Conservation (phyloP, 2,329 filamentous ascomycete genomes). For the Hypoxylon sp. region DNA sequence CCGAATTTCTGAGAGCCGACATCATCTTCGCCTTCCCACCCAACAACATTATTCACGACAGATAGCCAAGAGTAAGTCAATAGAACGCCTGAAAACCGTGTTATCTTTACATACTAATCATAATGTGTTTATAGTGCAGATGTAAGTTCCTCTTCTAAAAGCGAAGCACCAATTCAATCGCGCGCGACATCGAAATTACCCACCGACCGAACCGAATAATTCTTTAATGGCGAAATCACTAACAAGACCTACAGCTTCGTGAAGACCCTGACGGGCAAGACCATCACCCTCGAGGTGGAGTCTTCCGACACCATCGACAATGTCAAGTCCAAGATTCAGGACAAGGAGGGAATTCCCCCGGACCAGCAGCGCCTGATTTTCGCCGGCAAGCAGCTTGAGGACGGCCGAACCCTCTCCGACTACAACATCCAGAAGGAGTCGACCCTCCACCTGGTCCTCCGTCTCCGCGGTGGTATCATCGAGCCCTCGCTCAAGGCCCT, state of each 20-base stretch:
- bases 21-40: slow-evolving; percentile 57
- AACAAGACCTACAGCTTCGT: slow-evolving; percentile 80
- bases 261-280: slow-evolving; percentile 99
- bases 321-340: slow-evolving; percentile 99
- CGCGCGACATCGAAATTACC: slow-evolving; percentile 39
- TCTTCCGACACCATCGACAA: slow-evolving; percentile 85
- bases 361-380: slow-evolving; percentile 99
- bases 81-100: slow-evolving; percentile 6
- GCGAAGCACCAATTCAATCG: slow-evolving; percentile 48
- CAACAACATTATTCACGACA: slow-evolving; percentile 58
- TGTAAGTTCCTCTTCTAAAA: slow-evolving; percentile 69
- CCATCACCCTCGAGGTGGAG: slow-evolving; percentile 59
- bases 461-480: slow-evolving; percentile 99
- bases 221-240: slow-evolving; percentile 41
- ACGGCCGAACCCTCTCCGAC: slow-evolving; percentile 94
- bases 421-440: slow-evolving; percentile 99
- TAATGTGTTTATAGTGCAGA: slow-evolving; percentile 76
- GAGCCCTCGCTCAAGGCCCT: slow-evolving; percentile 99
- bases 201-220: slow-evolving; percentile 43
- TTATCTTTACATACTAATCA: slow-evolving; percentile 60
- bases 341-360: slow-evolving; percentile 98
- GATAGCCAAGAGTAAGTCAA: slow-evolving; percentile 70
- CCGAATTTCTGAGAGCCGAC: slow-evolving; percentile 55
- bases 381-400: slow-evolving; percentile 98
- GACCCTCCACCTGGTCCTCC: slow-evolving; percentile 97